Conservation (phyloP, 2,329 filamentous ascomycete species). For the Sclerotinia glacialis region DNA sequence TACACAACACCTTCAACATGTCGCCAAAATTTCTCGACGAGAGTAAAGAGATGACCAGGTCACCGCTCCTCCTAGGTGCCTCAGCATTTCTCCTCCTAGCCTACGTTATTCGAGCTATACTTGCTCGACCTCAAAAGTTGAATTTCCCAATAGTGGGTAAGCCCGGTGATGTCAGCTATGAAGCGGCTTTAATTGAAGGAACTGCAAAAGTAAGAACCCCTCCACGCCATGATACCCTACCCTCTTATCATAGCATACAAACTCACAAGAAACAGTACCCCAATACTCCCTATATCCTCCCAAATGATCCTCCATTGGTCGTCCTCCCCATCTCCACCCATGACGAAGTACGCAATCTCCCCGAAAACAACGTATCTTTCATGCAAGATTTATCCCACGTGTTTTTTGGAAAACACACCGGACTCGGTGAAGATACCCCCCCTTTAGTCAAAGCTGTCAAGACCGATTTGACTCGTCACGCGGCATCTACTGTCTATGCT, state of each 20-base stretch:
- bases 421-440: not conserved
- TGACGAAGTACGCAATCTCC: not conserved
- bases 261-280: constrained; percentile 1
- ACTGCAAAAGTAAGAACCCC: not conserved
- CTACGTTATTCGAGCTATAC: not conserved
- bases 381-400: not conserved
- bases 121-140: not conserved
- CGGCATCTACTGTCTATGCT: constrained; percentile 25
- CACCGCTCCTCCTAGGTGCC: not conserved
- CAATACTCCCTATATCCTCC: not conserved
- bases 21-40: not conserved
- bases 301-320: not conserved
- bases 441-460: constrained; percentile 29
- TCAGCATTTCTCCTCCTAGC: not conserved
- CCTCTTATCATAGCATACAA: not conserved
- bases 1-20: not conserved
- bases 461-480: constrained; percentile 31
- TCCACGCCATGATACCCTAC: not conserved
- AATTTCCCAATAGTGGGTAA: not conserved
- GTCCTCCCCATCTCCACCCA: not conserved
- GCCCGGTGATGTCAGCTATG: not conserved
- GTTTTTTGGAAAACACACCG: not conserved
- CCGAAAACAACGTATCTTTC: not conserved
- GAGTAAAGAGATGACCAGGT: not conserved
- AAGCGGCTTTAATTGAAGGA: not conserved